Evolutionary conservation across 129 eudicot species (phyloP).

Genomic region (Helianthus tuberosus): DNA sequence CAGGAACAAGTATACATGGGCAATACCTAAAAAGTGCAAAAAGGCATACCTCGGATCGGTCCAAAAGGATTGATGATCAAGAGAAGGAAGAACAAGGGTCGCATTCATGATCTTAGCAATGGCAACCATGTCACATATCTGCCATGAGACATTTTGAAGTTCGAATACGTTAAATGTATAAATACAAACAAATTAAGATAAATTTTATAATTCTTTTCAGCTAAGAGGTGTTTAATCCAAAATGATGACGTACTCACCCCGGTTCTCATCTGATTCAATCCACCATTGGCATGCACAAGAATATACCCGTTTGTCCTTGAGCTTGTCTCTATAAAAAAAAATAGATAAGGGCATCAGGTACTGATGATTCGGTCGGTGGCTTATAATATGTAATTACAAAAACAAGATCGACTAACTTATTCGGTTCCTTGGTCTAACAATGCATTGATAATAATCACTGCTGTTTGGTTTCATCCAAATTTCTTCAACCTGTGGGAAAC

Average conservation of each 20-base stretch:
- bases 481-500: slow-evolving; percentile 60
- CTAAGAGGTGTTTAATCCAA: neutral
- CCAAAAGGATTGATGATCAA: slow-evolving; percentile 96
- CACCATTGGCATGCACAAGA: slow-evolving; percentile 93
- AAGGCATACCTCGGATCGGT: slow-evolving; percentile 78
- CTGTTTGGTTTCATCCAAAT: slow-evolving; percentile 92
- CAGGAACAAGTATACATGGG: slow-evolving; percentile 5
- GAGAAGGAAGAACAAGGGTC: slow-evolving; percentile 95
- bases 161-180: neutral
- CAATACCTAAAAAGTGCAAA: neutral
- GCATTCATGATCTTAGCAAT: slow-evolving; percentile 89
- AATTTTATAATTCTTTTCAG: neutral
- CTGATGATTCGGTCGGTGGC: neutral
- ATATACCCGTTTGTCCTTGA: slow-evolving; percentile 73
- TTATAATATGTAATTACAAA: no score
- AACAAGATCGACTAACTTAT: slow-evolving; percentile 49
- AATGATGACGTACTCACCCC: slow-evolving; percentile 60
- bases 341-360: neutral
- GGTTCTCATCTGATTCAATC: slow-evolving; percentile 97
- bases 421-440: slow-evolving; percentile 60
- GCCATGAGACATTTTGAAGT: neutral
- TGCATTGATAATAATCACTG: slow-evolving; percentile 59
- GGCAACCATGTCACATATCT: slow-evolving; percentile 99
- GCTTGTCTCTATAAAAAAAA: slow-evolving; percentile 36
- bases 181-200: neutral